These are phyloP conservation scores for Diaporthe ilicicola DNA, from an alignment of 2,329 filamentous ascomycete species.

Conservation along the genomic window DNA sequence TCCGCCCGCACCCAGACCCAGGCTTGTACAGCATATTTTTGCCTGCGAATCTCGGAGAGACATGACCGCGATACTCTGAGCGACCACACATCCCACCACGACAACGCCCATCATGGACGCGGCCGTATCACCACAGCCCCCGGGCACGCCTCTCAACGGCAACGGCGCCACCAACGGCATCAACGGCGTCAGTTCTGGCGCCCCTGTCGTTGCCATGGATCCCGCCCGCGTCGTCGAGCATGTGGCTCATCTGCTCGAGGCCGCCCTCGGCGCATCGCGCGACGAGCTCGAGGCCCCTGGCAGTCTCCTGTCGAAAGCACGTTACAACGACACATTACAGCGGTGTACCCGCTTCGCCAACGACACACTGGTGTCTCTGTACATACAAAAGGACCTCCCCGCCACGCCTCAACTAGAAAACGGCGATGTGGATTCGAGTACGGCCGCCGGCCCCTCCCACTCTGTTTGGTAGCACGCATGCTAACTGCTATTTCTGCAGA, in stretches of 20 bases:
- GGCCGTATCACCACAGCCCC: constrained; percentile 56
- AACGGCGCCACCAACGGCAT: constrained; percentile 40
- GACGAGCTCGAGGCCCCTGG: constrained; percentile 82
- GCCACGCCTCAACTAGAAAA: constrained; percentile 62
- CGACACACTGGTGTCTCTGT: constrained; percentile 87
- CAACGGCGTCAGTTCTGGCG: constrained; percentile 53
- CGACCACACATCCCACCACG: constrained; percentile 14
- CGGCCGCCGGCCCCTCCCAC: constrained; percentile 41
- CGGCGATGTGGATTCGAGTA: constrained; percentile 55
- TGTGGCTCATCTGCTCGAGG: constrained; percentile 73
- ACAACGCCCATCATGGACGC: constrained; percentile 56
- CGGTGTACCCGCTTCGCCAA: constrained; percentile 89
- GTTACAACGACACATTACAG: constrained; percentile 81
- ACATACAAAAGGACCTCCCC: constrained; percentile 85
- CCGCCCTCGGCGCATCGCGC: constrained; percentile 77
- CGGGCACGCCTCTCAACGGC: constrained; percentile 57
- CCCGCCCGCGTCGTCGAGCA: constrained; percentile 77
- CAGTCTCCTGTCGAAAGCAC: constrained; percentile 80
- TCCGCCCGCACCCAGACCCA: constrained; percentile 9
- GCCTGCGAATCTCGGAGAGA: constrained; percentile 22
- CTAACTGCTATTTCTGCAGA: constrained; percentile 47
- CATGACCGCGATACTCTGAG: constrained; percentile 31
- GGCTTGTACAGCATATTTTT: constrained; percentile 14
- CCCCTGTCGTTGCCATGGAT: constrained; percentile 67
- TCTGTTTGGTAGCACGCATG: constrained; percentile 2